Base-by-base conservation (phyloP, 257 asterid species). In the Nicotiana noctiflora region DNA sequence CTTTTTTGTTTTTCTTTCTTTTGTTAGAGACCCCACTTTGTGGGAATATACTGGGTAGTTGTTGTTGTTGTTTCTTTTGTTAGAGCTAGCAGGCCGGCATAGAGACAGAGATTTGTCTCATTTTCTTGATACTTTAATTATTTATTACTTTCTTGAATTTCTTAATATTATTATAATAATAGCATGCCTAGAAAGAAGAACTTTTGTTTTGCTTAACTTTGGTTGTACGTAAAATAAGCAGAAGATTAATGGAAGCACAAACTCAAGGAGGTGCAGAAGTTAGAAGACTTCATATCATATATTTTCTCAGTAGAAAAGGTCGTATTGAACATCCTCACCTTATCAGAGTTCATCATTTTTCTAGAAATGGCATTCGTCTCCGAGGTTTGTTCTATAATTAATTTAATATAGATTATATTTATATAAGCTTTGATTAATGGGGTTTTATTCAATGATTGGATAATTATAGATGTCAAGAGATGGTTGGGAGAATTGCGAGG, bases 401-500 rank as follows among this genome's bases (percentile, higher is more conserved):
- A 61, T 10, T 61, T 25, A 25, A 25, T 25, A 25, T 25, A 25
- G 7, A 2, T n/a, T 8, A 18, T 6, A 31, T 8, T 5, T 14
- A 13, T 67, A 67, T 34, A 7, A 31, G 2, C 4, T 65, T 65
- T 65, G 46, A 65, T 14, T 25, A 8, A 25, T 12, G 4, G 17
- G 8, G 8, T 15, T 27, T 52, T 25, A 5, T n/a, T 1, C 6
- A 60, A 23, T 62, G 37, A 79, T 62, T 61, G 52, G 27, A 64
- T 60, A 1, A 29, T 52, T 29, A 3, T 81, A 95, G 99, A 95
- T 80, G 88, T 95, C 25, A 95, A 93, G 93, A 91, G 97, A 88
- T 93, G 98, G 99, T 76, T 95, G 81, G 89, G 89, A 15, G 97
- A 93, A 56, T 79, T 95, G 89, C 88, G 99, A 17, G 99, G 99